A percentile compares a stretch with the other conserved stretches of the same genome.
These are phyloP conservation scores for Colletotrichum sp. DNA, from an alignment of 2,329 filamentous ascomycete species.

Conservation along the genomic window DNA sequence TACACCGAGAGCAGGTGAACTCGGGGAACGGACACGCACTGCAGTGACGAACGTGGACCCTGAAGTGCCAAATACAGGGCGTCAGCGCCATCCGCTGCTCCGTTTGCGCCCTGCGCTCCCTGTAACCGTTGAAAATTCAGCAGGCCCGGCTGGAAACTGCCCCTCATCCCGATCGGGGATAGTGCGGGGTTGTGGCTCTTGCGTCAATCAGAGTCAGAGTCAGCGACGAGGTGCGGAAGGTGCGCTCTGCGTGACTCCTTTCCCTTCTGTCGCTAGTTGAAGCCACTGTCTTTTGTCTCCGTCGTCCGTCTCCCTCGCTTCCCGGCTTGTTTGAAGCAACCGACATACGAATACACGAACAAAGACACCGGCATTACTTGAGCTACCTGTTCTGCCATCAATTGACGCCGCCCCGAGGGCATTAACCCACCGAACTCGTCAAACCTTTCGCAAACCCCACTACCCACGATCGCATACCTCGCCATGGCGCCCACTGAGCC, in stretches of 20 bases:
- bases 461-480: neutral
- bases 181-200: conserved; percentile 22
- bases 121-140: neutral
- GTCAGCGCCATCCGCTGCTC: neutral
- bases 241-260: neutral
- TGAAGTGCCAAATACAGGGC: neutral
- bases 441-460: neutral
- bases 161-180: conserved; percentile 23
- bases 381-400: neutral
- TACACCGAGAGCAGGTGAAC: neutral
- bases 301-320: neutral
- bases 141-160: neutral
- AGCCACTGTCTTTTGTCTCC: neutral
- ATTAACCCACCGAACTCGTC: neutral
- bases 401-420: neutral
- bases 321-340: neutral
- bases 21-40: neutral
- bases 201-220: neutral
- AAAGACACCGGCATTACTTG: neutral
- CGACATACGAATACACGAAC: neutral
- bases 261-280: neutral
- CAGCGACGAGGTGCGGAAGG: neutral
- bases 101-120: neutral
- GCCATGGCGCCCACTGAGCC: conserved; percentile 31
- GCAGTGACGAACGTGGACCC: neutral